Evolutionary conservation across 176 grass and related monocot genomes (phyloP).

Genomic region (Rhynchospora pubera): DNA sequence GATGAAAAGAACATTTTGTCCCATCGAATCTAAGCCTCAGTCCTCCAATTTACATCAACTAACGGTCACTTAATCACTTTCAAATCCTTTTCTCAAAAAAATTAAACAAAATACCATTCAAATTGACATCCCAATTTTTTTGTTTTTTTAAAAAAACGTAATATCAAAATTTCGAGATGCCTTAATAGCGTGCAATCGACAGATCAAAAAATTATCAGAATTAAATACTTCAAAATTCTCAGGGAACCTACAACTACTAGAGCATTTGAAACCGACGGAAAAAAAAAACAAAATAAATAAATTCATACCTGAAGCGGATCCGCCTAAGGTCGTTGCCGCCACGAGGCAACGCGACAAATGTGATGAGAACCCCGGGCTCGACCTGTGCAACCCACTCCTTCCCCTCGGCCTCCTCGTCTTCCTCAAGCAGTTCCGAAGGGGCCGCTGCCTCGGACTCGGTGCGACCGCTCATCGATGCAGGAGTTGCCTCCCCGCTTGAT

Average conservation of each 20-base stretch:
- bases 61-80: not conserved
- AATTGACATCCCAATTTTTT: not conserved
- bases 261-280: not conserved
- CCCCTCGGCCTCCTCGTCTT: conserved; percentile 51
- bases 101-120: not conserved
- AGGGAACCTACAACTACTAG: no score
- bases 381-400: conserved; percentile 98
- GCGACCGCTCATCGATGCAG: conserved; percentile 60
- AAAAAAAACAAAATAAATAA: not conserved
- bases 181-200: not conserved
- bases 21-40: not conserved
- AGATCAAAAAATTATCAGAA: not conserved
- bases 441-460: conserved; percentile 49
- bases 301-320: conserved; percentile 87
- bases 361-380: conserved; percentile 93
- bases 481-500: conserved; percentile 67
- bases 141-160: not conserved
- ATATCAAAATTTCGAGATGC: not conserved
- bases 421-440: conserved; percentile 18
- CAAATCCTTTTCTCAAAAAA: not conserved
- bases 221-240: not conserved
- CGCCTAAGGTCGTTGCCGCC: conserved; percentile 93
- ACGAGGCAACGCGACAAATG: conserved; percentile 70
- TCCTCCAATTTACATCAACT: not conserved
- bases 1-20: conserved; percentile 28